Percentiles rank a stretch among this genome's conserved stretches.
These are phyloP conservation scores for Hyphodiscus sp. DNA, from an alignment of 2,329 filamentous ascomycete genomes.

Conservation along the genomic window DNA sequence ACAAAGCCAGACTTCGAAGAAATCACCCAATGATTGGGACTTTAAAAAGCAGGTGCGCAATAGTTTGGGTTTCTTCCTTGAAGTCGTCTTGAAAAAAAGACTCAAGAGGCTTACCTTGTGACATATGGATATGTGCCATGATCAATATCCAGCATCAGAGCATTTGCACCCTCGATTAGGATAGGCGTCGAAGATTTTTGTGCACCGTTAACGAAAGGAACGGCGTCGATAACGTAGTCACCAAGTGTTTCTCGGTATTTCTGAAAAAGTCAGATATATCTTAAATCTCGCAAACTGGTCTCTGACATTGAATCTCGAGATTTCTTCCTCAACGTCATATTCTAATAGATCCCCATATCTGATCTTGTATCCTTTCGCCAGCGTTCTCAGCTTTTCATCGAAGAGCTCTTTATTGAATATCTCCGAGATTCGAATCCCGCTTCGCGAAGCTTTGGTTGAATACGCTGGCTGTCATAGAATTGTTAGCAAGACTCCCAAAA, in stretches of 20 bases:
- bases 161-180: constrained; percentile 63
- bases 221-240: constrained; percentile 55
- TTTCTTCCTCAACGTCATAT: constrained; percentile 64
- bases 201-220: constrained; percentile 55
- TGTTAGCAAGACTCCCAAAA: neutral
- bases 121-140: constrained; percentile 44
- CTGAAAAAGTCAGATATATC: neutral
- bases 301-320: constrained; percentile 48
- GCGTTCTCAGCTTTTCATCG: constrained; percentile 55
- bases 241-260: constrained; percentile 49
- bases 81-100: too few relatives aligned
- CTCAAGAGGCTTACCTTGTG: constrained; percentile 3
- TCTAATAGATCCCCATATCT: constrained; percentile 60
- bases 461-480: constrained; percentile 30
- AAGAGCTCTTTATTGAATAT: constrained; percentile 62
- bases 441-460: constrained; percentile 56
- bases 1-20: too few relatives aligned
- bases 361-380: constrained; percentile 59
- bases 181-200: constrained; percentile 54
- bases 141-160: constrained; percentile 61
- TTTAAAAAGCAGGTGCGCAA: too few relatives aligned
- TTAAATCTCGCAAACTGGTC: neutral
- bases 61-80: too few relatives aligned
- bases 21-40: too few relatives aligned
- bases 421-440: constrained; percentile 59